Evolutionary conservation across 2,329 filamentous ascomycete species (phyloP).

Genomic region (Cryphonectria nitschkei): DNA sequence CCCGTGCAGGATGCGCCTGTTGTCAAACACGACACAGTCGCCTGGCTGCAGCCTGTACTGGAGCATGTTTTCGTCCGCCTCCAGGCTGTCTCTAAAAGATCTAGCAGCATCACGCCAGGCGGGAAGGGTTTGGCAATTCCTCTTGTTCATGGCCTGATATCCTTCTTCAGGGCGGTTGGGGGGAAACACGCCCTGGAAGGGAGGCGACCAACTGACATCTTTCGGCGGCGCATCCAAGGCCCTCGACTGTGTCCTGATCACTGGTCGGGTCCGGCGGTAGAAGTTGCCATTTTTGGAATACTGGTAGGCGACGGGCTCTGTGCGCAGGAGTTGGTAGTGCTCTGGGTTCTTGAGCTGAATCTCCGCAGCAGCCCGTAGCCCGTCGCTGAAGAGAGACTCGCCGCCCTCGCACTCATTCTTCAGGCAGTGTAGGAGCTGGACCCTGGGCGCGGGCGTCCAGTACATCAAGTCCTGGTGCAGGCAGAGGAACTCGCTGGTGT

Average conservation of each 20-base stretch:
- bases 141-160: no score
- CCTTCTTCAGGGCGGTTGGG: constrained; percentile 16
- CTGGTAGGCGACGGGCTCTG: constrained; percentile 56
- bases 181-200: constrained; percentile 14
- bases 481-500: constrained; percentile 80
- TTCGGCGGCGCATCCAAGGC: not conserved
- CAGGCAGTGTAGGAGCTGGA: constrained; percentile 89
- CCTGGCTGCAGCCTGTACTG: constrained; percentile 77
- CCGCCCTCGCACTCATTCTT: constrained; percentile 80
- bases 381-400: constrained; percentile 84
- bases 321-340: constrained; percentile 45
- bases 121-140: not conserved
- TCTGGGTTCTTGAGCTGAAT: constrained; percentile 36
- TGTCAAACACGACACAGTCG: constrained; percentile 93
- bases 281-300: constrained; percentile 71
- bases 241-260: constrained; percentile 45
- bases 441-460: constrained; percentile 74
- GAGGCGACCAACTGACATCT: constrained; percentile 16
- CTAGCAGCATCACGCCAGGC: constrained; percentile 54
- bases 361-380: constrained; percentile 61
- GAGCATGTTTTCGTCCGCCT: constrained; percentile 62
- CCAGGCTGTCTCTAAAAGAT: constrained; percentile 62
- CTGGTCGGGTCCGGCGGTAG: constrained; percentile 55
- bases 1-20: constrained; percentile 83
- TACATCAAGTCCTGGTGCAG: constrained; percentile 96